phyloP scores from a whole-genome alignment of 2,329 filamentous ascomycete genomes.

The Aspergillus sp. region DNA sequence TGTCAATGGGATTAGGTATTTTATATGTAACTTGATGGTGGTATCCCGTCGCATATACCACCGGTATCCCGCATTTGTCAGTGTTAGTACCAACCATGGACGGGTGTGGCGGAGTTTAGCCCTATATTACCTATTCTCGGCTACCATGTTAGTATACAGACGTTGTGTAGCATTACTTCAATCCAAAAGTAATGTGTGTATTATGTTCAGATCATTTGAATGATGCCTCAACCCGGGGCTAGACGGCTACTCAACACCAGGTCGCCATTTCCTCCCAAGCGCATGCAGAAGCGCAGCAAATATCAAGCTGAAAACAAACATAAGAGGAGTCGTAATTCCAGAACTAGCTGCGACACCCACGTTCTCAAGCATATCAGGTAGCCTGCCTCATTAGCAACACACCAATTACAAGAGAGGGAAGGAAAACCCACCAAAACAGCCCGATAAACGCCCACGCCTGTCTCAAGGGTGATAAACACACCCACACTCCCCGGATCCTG shows the following conservation, averaged over 20 bases:
- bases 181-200: no score
- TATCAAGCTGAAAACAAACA: constrained; percentile 9
- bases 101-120: no score
- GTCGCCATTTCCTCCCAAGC: constrained; percentile 9
- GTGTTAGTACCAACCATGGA: no score
- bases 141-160: no score
- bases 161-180: no score
- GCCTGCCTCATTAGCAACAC: neutral
- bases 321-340: neutral
- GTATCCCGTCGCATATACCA: no score
- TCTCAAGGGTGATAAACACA: constrained; percentile 54
- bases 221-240: no score
- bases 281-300: constrained; percentile 8
- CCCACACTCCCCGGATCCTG: constrained; percentile 52
- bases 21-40: no score
- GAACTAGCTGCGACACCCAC: neutral
- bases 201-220: no score
- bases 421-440: constrained; percentile 30
- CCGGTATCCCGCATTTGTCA: no score
- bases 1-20: no score
- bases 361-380: constrained; percentile 4
- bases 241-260: neutral
- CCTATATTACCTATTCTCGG: no score
- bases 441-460: constrained; percentile 33
- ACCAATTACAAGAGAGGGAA: neutral